Percentiles rank a stretch among this genome's conserved stretches.
Evolutionary conservation across 1,284 basidiomycete genomes (phyloP).

Genomic region (Stygiomarasmius scandens): DNA sequence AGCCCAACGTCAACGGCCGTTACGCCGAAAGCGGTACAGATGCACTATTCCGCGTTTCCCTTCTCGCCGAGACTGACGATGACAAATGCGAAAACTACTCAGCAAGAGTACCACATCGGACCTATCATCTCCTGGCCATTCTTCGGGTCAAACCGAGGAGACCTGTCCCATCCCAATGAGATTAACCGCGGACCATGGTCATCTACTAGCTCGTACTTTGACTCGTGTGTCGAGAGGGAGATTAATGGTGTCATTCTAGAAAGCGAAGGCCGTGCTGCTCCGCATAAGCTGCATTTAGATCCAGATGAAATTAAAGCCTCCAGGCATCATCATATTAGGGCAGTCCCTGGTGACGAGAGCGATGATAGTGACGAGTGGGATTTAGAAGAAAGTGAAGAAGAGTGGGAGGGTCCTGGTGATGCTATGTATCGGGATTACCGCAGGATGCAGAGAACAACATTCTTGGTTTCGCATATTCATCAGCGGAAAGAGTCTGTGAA

Average conservation of each 20-base stretch:
- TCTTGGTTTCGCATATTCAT: conserved; percentile 68
- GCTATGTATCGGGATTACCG: conserved; percentile 79
- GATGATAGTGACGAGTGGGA: conserved; percentile 77
- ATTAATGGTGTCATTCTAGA: conserved; percentile 68
- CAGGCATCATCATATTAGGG: conserved; percentile 65
- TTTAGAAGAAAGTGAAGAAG: conserved; percentile 73
- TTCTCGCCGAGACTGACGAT: conserved; percentile 42
- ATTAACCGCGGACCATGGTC: conserved; percentile 78
- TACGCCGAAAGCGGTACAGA: conserved; percentile 42
- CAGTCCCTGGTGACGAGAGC: conserved; percentile 67
- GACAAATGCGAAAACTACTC: conserved; percentile 22
- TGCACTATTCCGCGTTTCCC: conserved; percentile 41
- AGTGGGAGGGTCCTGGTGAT: conserved; percentile 73
- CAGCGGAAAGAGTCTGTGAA: conserved; percentile 62
- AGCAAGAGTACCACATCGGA: conserved; percentile 61
- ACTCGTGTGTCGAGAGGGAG: conserved; percentile 68
- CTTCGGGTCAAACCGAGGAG: conserved; percentile 79
- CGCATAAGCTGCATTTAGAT: conserved; percentile 75
- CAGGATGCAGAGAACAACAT: conserved; percentile 74
- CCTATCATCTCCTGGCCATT: conserved; percentile 86
- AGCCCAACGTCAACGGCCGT: conserved; percentile 30
- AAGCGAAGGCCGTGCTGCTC: conserved; percentile 72
- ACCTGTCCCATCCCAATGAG: conserved; percentile 65
- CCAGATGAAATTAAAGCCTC: conserved; percentile 72
- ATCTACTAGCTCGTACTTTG: conserved; percentile 57